phyloP scores from a whole-genome alignment of 768 basidiomycete genomes.

The Podaxis pistillaris region DNA sequence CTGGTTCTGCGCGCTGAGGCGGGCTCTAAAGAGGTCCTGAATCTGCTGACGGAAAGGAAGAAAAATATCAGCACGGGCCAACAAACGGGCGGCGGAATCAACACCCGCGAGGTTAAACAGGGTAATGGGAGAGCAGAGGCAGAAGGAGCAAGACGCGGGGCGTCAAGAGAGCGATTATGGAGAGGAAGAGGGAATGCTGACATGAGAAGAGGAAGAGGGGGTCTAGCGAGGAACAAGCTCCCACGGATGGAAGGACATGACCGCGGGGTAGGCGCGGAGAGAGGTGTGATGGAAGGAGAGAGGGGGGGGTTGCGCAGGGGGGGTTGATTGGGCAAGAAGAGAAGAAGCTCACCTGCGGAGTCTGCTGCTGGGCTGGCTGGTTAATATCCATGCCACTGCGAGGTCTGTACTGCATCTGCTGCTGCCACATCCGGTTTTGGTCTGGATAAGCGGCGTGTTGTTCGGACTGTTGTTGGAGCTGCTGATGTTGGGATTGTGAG shows the following conservation, averaged over 20 bases:
- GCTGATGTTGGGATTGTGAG: conserved; percentile 38
- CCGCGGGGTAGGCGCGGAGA: conserved; percentile 10
- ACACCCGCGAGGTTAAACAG: conserved; percentile 16
- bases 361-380: conserved; percentile 30
- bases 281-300: conserved; percentile 5
- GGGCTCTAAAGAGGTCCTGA: conserved; percentile 12
- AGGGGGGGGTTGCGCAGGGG: conserved; percentile 1
- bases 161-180: not conserved
- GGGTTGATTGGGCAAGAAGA: conserved; percentile 12
- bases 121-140: not conserved
- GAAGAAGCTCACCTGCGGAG: conserved; percentile 45
- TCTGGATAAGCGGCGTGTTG: conserved; percentile 48
- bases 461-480: conserved; percentile 36
- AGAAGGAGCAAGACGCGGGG: not conserved
- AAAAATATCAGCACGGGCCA: conserved; percentile 19
- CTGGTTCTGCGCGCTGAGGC: conserved; percentile 39
- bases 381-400: conserved; percentile 41
- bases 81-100: conserved; percentile 19
- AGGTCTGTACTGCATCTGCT: conserved; percentile 49
- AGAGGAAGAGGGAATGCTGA: not conserved
- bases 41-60: conserved; percentile 20
- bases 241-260: conserved; percentile 5
- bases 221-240: conserved; percentile 9
- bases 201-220: conserved; percentile 4
- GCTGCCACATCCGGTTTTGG: conserved; percentile 55